phyloP scores from a whole-genome alignment of 495 filamentous ascomycete species.

The Massariosphaeria phaeospora region DNA sequence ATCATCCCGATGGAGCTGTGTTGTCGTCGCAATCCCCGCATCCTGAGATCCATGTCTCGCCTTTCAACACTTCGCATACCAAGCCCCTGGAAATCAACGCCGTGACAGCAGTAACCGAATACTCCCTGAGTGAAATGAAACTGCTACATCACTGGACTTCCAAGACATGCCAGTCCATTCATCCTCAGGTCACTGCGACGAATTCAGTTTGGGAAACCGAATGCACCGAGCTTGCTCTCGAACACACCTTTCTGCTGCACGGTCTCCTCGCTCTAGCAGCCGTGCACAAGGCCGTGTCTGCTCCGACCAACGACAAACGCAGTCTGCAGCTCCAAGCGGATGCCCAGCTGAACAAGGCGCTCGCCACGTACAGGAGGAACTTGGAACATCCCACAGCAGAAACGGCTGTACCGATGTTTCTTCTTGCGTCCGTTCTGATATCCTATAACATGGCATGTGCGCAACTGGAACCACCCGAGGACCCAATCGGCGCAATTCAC shows the following conservation, averaged over 20 bases:
- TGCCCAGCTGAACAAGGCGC: not conserved
- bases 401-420: constrained; percentile 10
- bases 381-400: constrained; percentile 4
- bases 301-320: not conserved
- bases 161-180: not conserved
- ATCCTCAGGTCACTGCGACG: not conserved
- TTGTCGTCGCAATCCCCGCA: not conserved
- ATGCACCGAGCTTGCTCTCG: constrained; percentile 9
- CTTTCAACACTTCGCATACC: not conserved
- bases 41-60: not conserved
- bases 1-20: not conserved
- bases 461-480: constrained; percentile 2
- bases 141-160: constrained; percentile 18
- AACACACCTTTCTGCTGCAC: constrained; percentile 20
- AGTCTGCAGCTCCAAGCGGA: constrained; percentile 8
- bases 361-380: constrained; percentile 3
- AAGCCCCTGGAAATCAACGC: not conserved
- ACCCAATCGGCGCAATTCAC: not conserved
- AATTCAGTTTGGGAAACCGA: not conserved
- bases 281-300: constrained; percentile 2
- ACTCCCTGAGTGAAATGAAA: constrained; percentile 5
- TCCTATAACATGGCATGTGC: constrained; percentile 9
- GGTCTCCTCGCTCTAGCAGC: constrained; percentile 16
- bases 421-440: constrained; percentile 1
- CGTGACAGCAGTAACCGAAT: too few species aligned